Conservation (phyloP, 164 flowering plant species). For the Akebia trifoliata region DNA sequence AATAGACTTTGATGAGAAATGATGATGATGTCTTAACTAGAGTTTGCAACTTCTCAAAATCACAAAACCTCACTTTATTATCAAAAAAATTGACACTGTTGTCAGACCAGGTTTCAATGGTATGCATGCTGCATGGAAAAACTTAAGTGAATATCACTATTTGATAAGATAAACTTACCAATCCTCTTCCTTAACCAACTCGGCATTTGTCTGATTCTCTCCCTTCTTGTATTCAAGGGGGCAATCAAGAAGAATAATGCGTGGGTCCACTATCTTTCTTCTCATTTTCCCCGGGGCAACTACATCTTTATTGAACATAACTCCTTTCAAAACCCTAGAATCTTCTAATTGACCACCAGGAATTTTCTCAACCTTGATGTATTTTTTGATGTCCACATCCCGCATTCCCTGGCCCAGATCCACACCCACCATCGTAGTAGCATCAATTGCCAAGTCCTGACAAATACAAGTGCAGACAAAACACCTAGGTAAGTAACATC, state of each 20-base stretch:
- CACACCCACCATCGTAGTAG: slow-evolving; percentile 81
- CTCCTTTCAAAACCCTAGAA: slow-evolving; percentile 82
- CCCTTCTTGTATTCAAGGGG: slow-evolving; percentile 97
- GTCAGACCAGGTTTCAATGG: neutral
- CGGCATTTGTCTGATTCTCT: slow-evolving; percentile 97
- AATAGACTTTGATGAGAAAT: no score
- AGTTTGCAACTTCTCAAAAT: no score
- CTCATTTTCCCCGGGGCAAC: slow-evolving; percentile 97
- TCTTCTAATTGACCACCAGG: slow-evolving; percentile 98
- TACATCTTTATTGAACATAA: slow-evolving; percentile 94
- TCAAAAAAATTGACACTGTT: no score
- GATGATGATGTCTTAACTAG: no score
- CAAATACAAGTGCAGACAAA: slow-evolving; percentile 9
- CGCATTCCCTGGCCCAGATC: slow-evolving; percentile 88
- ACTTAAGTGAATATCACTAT: no score
- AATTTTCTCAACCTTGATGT: slow-evolving; percentile 87
- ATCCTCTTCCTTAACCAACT: slow-evolving; percentile 85
- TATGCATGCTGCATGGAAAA: neutral
- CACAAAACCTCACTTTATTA: no score
- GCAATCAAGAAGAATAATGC: slow-evolving; percentile 84
- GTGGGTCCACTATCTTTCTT: slow-evolving; percentile 85
- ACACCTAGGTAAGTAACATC: slow-evolving; percentile 1
- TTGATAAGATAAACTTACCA: slow-evolving; percentile 32
- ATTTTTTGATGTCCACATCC: slow-evolving; percentile 92
- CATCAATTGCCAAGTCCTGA: slow-evolving; percentile 91